Base-by-base conservation (phyloP, 805 yeast species). In the Saturnispora quitensis region DNA sequence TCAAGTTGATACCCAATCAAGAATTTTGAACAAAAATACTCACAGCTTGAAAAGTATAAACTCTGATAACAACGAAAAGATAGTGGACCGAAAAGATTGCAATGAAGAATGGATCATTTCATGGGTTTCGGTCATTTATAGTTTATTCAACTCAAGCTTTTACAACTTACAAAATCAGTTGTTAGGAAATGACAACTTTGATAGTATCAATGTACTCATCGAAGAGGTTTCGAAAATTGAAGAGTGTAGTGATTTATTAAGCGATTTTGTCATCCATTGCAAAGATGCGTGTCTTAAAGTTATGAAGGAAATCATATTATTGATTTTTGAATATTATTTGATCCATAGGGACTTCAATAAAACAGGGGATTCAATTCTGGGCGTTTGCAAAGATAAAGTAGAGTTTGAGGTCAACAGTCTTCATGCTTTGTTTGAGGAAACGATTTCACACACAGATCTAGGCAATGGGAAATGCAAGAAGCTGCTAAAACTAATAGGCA, bases 101-200 rank as follows among this genome's bases (percentile, higher is more conserved):
- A 58, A 56, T 49, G 62, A 62, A 20, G 54, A 55, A 31, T 60
- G 61, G 62, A 40, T 62, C 3, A 61, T 53, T 31, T 55, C 56
- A n/a, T 65, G 68, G 67, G 56, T 63, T 35, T 62, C 68, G 0
- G 60, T 59, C 3, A 50, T 64, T 1, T 65, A 60, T 50, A 62
- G 67, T 1, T 45, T 65, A 5, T 60, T 62, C 46, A 60, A 58
- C 36, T 55, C 67, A 10, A 61, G 58, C 9, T 53, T 62, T n/a
- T 44, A 55, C 10, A 60, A 58, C 38, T 45, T 64, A 15, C 63
- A 62, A 34, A 44, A 56, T 27, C 67, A 63, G 35, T 40, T 63
- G 13, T 54, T 61, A 18, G 68, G 67, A 1, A 44, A 59, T 40
- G 61, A 60, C 22, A 53, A 56, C 22, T 47, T 64, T 15, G 56